phyloP scores from a whole-genome alignment of 768 basidiomycete species.

The Sarcomyxa edulis region DNA sequence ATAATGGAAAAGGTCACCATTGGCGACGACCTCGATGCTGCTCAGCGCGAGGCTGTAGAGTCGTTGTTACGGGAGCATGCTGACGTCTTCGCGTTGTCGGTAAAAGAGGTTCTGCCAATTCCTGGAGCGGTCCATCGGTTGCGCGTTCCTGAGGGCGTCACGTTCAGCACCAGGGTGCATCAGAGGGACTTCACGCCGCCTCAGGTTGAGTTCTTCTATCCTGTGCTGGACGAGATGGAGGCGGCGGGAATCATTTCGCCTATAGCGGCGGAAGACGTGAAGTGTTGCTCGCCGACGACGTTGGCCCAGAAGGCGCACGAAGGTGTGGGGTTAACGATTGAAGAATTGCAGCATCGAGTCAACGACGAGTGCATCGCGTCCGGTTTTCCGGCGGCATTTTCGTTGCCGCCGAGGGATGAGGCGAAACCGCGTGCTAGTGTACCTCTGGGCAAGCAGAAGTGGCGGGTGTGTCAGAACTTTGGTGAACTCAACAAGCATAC shows the following conservation, averaged over 20 bases:
- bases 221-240: constrained; percentile 26
- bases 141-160: constrained; percentile 20
- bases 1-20: constrained; percentile 16
- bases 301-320: constrained; percentile 32
- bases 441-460: constrained; percentile 15
- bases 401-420: constrained; percentile 16
- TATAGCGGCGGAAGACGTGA: constrained; percentile 24
- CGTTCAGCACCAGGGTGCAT: constrained; percentile 24
- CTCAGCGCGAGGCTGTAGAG: constrained; percentile 16
- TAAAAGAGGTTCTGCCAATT: constrained; percentile 30
- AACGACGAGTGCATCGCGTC: constrained; percentile 26
- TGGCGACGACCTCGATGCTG: constrained; percentile 22
- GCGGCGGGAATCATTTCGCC: constrained; percentile 25
- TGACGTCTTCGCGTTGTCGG: constrained; percentile 32
- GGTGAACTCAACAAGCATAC: constrained; percentile 25
- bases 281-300: constrained; percentile 26
- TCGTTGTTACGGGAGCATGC: constrained; percentile 23
- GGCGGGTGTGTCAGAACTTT: constrained; percentile 34
- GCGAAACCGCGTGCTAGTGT: background rate
- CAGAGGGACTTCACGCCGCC: constrained; percentile 24
- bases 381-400: constrained; percentile 15
- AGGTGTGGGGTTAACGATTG: constrained; percentile 19
- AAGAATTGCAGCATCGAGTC: constrained; percentile 25
- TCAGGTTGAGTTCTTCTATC: constrained; percentile 24
- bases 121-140: constrained; percentile 25